Conservation (phyloP, 2,329 filamentous ascomycete species). For the Hypoxylon rubiginosum region DNA sequence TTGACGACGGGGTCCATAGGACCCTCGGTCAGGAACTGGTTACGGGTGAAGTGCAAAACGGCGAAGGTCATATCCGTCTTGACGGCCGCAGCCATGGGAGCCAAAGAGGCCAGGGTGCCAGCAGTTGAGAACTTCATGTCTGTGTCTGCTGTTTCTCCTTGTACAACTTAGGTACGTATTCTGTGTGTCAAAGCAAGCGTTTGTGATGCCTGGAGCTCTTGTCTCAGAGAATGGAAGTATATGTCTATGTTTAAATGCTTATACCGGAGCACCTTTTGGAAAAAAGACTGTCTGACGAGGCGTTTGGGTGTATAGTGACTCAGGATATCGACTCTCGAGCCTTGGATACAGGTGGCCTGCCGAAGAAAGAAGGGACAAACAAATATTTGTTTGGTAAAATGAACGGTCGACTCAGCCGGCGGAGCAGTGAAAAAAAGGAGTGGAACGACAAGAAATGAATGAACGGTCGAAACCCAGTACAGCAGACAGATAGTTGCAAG, state of each 20-base stretch:
- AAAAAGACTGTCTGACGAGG: conserved; percentile 28
- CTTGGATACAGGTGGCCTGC: conserved; percentile 36
- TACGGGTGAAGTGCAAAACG: conserved; percentile 78
- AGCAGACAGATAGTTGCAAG: conserved; percentile 23
- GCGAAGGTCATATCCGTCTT: conserved; percentile 69
- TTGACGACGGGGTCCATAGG: conserved; percentile 77
- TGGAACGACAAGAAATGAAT: conserved; percentile 43
- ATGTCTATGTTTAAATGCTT: conserved; percentile 26
- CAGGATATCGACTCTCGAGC: conserved; percentile 28
- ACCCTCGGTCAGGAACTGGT: conserved; percentile 71
- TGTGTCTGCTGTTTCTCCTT: conserved; percentile 21
- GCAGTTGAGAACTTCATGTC: conserved; percentile 47
- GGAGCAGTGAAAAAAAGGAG: conserved; percentile 45
- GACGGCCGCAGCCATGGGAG: conserved; percentile 57
- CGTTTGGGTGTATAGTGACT: conserved; percentile 24
- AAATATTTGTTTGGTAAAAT: conserved; percentile 43
- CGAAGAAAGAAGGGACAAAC: conserved; percentile 49
- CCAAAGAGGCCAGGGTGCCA: conserved; percentile 48
- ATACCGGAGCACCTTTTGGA: conserved; percentile 38
- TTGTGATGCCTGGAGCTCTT: conserved; percentile 26
- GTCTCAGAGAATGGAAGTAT: conserved; percentile 43
- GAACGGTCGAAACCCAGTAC: conserved; percentile 34
- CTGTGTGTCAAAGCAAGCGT: conserved; percentile 28
- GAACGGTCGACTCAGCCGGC: conserved; percentile 50
- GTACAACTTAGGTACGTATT: conserved; percentile 21